Conservation (phyloP, 306 rosid species). For the Mimosa bimucronata region DNA sequence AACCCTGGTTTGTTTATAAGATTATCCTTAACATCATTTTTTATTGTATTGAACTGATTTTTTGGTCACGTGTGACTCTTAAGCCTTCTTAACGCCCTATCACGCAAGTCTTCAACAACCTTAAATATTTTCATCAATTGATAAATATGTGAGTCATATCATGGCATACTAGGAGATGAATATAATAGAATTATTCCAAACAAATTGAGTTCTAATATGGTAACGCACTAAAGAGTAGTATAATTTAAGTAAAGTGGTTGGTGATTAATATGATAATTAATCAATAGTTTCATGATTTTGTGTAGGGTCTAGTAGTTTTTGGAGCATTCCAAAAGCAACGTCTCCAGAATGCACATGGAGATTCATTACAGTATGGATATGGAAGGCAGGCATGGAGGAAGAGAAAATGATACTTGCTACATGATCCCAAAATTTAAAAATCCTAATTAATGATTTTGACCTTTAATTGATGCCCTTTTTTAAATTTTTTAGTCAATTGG, state of each 20-base stretch:
- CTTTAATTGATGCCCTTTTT: background rate
- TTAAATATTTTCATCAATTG: background rate
- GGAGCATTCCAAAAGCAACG: background rate
- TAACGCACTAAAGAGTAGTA: background rate
- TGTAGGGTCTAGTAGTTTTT: background rate
- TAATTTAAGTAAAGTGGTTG: background rate
- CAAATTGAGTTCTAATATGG: background rate
- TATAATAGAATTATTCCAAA: background rate
- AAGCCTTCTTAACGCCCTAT: no score
- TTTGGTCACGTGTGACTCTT: no score
- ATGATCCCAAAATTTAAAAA: background rate
- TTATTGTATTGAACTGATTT: no score
- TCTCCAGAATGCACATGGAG: background rate
- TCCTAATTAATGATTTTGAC: background rate
- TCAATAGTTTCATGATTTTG: background rate
- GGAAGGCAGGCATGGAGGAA: background rate
- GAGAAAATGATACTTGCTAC: background rate
- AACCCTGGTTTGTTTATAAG: no score
- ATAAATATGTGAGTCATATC: background rate
- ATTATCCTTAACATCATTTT: no score
- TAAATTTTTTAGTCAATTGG: background rate
- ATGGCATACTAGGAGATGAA: background rate
- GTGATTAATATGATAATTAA: background rate
- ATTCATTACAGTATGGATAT: background rate
- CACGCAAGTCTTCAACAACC: background rate